Evolutionary conservation across 306 rosid species (phyloP), one percentile per base, ranked within the genome.

Genomic region (Cucurbita ficifolia): DNA sequence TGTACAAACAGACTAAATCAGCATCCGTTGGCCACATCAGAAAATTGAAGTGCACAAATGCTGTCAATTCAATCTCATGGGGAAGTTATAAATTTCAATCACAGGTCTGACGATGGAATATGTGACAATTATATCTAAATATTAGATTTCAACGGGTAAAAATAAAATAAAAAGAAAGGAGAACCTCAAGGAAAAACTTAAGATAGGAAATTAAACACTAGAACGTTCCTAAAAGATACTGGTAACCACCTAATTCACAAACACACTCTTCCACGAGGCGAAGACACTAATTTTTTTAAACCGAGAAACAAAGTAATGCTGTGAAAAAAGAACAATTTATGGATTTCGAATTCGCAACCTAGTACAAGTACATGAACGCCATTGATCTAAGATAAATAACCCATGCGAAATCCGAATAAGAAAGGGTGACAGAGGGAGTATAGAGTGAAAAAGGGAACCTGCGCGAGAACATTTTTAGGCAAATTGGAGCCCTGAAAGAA

Each of bases 401-500:
- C 6, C 56, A 16, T 3, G 7, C 21, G 18, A 57, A 70, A 46
- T 17, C 21, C 6, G 6, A 48, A 29, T 7, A 38, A 10, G n/a
- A 58, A 54, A 36, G 14, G 10, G 19, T 29, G 12, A 6, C 3
- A 29, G 62, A 53, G 50, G 55, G 58, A 19, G 16, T n/a, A 49
- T 39, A 46, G 60, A 24, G 61, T 21, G 16, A 33, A 55, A 48
- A 48, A 50, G 11, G 29, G 56, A 71, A 89, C 97, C 98, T 93
- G 92, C 43, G 98, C 97, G 18, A 93, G 97, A 70, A 90, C 92
- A n/a, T 79, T 82, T 76, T 90, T 83, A 61, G 96, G 85, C 80
- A 93, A 87, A 79, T 83, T 88, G 77, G 98, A 84, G 75, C 94
- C 98, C 78, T 83, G 87, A 61, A 90, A 89, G 86, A 93, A 93